Percentiles rank a stretch among this genome's conserved stretches.
phyloP scores from a whole-genome alignment of 1,284 basidiomycete species.

The Peniophora sp. region DNA sequence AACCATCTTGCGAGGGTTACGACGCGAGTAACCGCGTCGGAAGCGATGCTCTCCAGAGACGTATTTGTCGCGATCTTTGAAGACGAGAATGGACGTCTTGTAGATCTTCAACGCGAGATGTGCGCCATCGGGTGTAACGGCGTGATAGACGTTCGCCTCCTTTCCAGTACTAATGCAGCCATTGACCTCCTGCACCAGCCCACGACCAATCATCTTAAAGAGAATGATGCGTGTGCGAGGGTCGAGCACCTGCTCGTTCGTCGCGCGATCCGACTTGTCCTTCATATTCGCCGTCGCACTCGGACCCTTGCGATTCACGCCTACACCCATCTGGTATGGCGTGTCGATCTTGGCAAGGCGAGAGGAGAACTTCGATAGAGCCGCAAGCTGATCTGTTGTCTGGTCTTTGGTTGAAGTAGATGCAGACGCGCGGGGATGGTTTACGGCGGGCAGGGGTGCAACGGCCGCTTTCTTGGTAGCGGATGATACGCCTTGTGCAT shows the following conservation, averaged over 20 bases:
- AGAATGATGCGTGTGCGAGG: conserved; percentile 85
- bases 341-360: conserved; percentile 61
- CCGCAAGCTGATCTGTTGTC: conserved; percentile 60
- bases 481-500: conserved; percentile 47
- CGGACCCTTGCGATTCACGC: conserved; percentile 84
- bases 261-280: conserved; percentile 92
- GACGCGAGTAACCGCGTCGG: conserved; percentile 84
- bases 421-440: conserved; percentile 41
- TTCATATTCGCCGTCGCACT: conserved; percentile 80
- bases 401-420: conserved; percentile 34
- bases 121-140: conserved; percentile 50
- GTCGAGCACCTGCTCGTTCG: conserved; percentile 91
- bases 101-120: conserved; percentile 95
- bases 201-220: conserved; percentile 90
- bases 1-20: conserved; percentile 98
- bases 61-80: conserved; percentile 95
- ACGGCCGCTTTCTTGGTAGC: conserved; percentile 43
- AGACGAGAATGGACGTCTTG: conserved; percentile 96
- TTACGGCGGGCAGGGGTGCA: conserved; percentile 64
- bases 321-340: conserved; percentile 73
- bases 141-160: conserved; percentile 95
- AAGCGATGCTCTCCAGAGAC: conserved; percentile 92
- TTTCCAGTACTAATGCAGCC: conserved; percentile 94
- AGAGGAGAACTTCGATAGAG: conserved; percentile 64
- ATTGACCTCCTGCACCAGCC: conserved; percentile 80